A percentile compares a stretch with the other conserved stretches of the same genome.
phyloP scores from a whole-genome alignment of 2,329 filamentous ascomycete species.

The Colletotrichum sp. region DNA sequence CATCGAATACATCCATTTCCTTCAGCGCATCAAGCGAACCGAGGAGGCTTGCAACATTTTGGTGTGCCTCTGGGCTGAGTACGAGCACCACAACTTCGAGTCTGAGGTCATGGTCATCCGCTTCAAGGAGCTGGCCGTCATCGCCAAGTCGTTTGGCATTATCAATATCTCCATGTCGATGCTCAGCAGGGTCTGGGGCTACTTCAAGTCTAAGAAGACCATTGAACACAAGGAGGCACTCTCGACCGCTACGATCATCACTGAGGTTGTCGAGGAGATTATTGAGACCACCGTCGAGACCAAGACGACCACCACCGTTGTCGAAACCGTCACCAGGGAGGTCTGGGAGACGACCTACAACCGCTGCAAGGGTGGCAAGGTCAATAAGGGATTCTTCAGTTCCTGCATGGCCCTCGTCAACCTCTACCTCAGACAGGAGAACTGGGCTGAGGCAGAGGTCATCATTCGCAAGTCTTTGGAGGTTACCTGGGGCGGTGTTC shows the following conservation, averaged over 20 bases:
- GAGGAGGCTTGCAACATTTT: constrained; percentile 44
- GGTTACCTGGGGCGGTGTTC: constrained; percentile 41
- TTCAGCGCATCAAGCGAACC: constrained; percentile 32
- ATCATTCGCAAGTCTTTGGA: constrained; percentile 39
- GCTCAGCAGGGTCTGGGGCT: constrained; percentile 41
- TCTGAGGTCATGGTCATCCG: constrained; percentile 36
- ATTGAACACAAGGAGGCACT: constrained; percentile 35
- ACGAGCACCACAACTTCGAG: constrained; percentile 38
- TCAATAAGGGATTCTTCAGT: constrained; percentile 38
- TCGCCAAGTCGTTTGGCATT: constrained; percentile 38
- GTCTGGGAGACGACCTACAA: constrained; percentile 39
- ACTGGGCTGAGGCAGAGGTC: constrained; percentile 39
- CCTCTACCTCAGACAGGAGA: constrained; percentile 32
- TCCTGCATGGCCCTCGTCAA: constrained; percentile 38
- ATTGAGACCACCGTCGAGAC: constrained; percentile 35
- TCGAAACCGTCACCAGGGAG: constrained; percentile 37
- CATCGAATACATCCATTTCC: constrained; percentile 39
- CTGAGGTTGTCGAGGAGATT: constrained; percentile 43
- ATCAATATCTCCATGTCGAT: constrained; percentile 36
- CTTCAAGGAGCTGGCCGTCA: constrained; percentile 37
- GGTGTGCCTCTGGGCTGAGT: constrained; percentile 45
- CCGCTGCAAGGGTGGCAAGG: constrained; percentile 37
- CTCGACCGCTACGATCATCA: constrained; percentile 39
- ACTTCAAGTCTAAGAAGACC: constrained; percentile 39
- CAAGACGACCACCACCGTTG: constrained; percentile 38